These are phyloP conservation scores for Arachis hypogaea DNA, from an alignment of 306 rosid genomes.

Conservation along the genomic window DNA sequence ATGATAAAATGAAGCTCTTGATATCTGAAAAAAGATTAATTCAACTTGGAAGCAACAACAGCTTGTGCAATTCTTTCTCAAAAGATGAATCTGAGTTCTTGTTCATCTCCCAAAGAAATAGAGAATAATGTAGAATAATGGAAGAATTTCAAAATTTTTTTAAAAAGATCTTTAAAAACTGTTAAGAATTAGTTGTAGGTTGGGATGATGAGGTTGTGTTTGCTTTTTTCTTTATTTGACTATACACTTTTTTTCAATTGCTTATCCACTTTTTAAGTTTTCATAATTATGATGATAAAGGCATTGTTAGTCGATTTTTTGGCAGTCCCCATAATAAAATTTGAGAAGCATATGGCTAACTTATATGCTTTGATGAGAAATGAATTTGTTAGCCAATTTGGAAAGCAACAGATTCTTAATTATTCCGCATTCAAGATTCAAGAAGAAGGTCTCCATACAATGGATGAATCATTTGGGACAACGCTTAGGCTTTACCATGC, in stretches of 20 bases:
- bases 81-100: not conserved
- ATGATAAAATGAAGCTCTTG: not conserved
- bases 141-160: not conserved
- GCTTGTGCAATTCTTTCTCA: not conserved
- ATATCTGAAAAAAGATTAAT: not conserved
- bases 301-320: not conserved
- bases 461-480: not conserved
- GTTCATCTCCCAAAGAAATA: not conserved
- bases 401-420: constrained; percentile 8
- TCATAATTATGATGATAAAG: not conserved
- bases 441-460: not conserved
- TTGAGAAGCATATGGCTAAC: not conserved
- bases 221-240: not conserved
- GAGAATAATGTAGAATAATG: not conserved
- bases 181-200: constrained; percentile 8
- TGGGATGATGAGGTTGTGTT: not conserved
- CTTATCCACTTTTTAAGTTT: not conserved
- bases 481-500: not conserved
- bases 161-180: not conserved
- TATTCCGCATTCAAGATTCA: constrained; percentile 22
- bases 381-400: not conserved
- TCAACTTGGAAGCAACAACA: not conserved
- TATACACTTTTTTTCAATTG: not conserved
- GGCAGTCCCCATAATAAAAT: not conserved
- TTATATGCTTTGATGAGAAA: constrained; percentile 2